Base-by-base conservation (phyloP, 306 rosid species). In the Senna tora region DNA sequence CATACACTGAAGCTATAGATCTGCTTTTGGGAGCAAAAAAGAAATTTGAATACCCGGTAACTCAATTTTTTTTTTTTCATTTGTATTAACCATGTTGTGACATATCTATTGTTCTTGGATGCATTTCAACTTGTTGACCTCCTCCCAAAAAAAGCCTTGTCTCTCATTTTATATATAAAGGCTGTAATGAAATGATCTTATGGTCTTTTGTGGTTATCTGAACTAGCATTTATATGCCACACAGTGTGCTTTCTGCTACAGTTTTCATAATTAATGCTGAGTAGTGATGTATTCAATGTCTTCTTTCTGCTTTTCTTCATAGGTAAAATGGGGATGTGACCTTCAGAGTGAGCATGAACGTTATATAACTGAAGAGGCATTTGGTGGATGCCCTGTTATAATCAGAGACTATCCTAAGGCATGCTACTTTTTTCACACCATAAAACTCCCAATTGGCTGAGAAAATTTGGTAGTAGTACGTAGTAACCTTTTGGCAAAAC, bases 311-410 rank as follows among this genome's bases (percentile, higher is more conserved):
- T 67, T 74, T 70, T 61, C 4, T 61, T 69, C 36, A 11, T 67
- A 94, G 98, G 96, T 94, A 74, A 84, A 87, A 83, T 94, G 98
- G 97, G 98, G 98, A 9, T 89, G 89, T 81, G 98, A 94, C 85
- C 84, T 94, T 76, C 98, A 94, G 82, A 94, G 98, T 65, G 98
- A 94, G 81, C 98, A 94, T 16, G 98, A 94, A 70, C 96, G 98
- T 8, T 91, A 78, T 81, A 79, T 94, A 80, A 94, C 98, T 22
- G 98, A 94, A 84, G 91, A 80, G 84, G 96, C 91, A 71, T 94
- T 86, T 71, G 79, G 77, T 50, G 98, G 97, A 77, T 77, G 88
- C 83, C 98, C 98, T 63, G 97, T 91, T 63, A 87, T 91, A 76
- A 85, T 94, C 67, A 84, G 92, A 85, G 97, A 94, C 84, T 94